phyloP scores from a whole-genome alignment of 2,329 filamentous ascomycete genomes.

The Didymella pomorum region DNA sequence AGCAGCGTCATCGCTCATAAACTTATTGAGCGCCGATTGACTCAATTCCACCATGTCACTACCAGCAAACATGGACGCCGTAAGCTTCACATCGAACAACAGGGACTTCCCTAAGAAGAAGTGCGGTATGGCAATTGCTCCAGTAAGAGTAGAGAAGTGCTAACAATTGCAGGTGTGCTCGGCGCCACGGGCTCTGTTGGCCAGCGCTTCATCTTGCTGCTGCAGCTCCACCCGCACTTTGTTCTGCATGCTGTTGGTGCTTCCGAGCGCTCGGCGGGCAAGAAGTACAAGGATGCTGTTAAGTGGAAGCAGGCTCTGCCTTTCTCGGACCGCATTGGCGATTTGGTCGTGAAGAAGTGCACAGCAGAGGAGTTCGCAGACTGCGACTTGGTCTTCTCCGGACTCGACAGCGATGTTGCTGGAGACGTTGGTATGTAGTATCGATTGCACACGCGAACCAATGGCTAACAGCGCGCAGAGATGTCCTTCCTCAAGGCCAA shows the following conservation, averaged over 20 bases:
- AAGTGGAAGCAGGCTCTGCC: constrained; percentile 91
- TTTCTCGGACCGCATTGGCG: constrained; percentile 77
- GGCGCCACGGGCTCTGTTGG: constrained; percentile 94
- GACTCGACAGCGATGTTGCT: constrained; percentile 90
- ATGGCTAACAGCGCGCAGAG: constrained; percentile 57
- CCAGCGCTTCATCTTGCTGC: constrained; percentile 92
- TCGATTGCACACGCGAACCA: no score
- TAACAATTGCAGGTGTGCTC: constrained; percentile 66
- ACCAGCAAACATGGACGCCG: constrained; percentile 52
- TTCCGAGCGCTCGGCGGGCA: constrained; percentile 86
- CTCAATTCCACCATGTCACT: constrained; percentile 28
- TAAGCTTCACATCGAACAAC: constrained; percentile 52
- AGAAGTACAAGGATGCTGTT: constrained; percentile 93
- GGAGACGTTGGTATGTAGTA: constrained; percentile 78
- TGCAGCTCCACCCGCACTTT: constrained; percentile 86
- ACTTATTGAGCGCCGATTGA: constrained; percentile 32
- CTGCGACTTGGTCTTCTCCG: constrained; percentile 93
- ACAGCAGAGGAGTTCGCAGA: constrained; percentile 81
- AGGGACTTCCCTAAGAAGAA: constrained; percentile 60
- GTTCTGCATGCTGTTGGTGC: constrained; percentile 88
- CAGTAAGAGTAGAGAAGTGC: constrained; percentile 1
- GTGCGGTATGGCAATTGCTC: constrained; percentile 60
- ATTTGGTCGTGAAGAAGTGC: constrained; percentile 87
- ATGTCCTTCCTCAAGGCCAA: constrained; percentile 89
- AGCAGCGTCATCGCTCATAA: constrained; percentile 32